These are phyloP conservation scores for Penicillium sp. DNA, from an alignment of 2,329 filamentous ascomycete species.

Conservation along the genomic window DNA sequence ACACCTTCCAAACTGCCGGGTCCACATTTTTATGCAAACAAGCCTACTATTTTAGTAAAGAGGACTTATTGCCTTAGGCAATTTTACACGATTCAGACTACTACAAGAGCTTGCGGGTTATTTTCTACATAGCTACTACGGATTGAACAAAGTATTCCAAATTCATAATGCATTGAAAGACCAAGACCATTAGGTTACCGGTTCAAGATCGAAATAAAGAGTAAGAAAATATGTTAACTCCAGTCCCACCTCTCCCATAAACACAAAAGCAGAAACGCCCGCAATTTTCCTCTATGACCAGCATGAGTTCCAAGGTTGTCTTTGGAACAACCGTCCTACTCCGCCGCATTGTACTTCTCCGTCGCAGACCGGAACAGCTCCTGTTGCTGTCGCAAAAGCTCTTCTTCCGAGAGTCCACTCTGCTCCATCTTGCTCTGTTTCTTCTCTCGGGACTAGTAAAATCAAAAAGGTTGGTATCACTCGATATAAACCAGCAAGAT, in stretches of 20 bases:
- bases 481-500: not conserved
- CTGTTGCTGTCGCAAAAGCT: constrained; percentile 84
- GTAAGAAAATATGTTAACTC: constrained; percentile 8
- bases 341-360: constrained; percentile 65
- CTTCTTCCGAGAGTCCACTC: constrained; percentile 87
- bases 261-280: constrained; percentile 24
- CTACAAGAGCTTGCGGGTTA: too few relatives aligned
- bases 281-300: constrained; percentile 32
- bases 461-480: constrained; percentile 4
- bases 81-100: too few relatives aligned
- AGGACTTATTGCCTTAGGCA: too few relatives aligned
- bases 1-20: too few relatives aligned
- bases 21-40: too few relatives aligned
- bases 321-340: constrained; percentile 22
- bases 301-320: constrained; percentile 25
- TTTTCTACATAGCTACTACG: too few relatives aligned
- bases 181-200: not conserved
- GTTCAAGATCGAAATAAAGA: not conserved
- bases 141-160: not conserved
- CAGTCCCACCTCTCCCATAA: constrained; percentile 10
- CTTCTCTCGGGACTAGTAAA: constrained; percentile 79
- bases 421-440: constrained; percentile 97
- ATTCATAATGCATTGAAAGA: not conserved
- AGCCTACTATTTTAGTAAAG: too few relatives aligned
- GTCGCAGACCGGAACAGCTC: constrained; percentile 85